Evolutionary conservation across 176 grass and related monocot species (phyloP).

Genomic region (Juncus effusus): DNA sequence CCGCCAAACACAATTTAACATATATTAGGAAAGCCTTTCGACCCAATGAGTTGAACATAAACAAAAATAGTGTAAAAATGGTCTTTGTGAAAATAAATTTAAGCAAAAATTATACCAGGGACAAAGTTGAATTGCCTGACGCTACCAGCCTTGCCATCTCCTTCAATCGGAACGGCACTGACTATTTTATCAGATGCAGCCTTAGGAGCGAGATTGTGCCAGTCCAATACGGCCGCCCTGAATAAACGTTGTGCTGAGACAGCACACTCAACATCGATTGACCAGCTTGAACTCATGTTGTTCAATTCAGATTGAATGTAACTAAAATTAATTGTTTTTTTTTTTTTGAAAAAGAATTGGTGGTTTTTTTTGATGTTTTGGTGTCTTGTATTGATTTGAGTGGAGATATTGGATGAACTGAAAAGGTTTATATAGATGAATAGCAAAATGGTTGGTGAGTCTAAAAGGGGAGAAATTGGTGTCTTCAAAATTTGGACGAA

Average conservation of each 20-base stretch:
- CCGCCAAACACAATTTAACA: no score
- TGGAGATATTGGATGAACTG: neutral
- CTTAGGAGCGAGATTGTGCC: constrained; percentile 64
- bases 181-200: constrained; percentile 31
- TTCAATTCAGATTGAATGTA: neutral
- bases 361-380: neutral
- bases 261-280: constrained; percentile 32
- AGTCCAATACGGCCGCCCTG: constrained; percentile 54
- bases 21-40: no score
- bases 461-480: neutral
- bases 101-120: constrained; percentile 25
- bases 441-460: constrained; percentile 22
- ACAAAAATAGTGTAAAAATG: no score
- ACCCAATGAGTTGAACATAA: no score
- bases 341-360: neutral
- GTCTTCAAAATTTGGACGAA: no score
- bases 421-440: constrained; percentile 35
- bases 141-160: constrained; percentile 38
- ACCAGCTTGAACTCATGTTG: constrained; percentile 21
- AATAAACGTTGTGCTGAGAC: constrained; percentile 47
- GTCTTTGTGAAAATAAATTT: neutral
- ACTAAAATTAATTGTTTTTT: neutral
- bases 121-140: constrained; percentile 75
- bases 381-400: constrained; percentile 1
- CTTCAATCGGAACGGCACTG: constrained; percentile 39